Percentiles rank a stretch among this genome's conserved stretches.
Evolutionary conservation across 176 grass and related monocot species (phyloP).

Genomic region (Ananas comosus): DNA sequence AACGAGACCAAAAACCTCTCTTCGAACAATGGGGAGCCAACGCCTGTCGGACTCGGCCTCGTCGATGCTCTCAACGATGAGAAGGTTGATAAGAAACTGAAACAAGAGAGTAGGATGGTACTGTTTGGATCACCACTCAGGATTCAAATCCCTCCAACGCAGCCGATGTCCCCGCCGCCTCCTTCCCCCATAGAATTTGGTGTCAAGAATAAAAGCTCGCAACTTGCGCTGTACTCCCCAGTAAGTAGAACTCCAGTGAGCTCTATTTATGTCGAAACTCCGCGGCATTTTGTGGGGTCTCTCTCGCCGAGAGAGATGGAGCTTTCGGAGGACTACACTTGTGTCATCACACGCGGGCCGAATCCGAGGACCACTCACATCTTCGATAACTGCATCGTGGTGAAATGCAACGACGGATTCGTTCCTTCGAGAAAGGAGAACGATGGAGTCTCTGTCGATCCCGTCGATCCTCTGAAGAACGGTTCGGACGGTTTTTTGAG

Average conservation of each 20-base stretch:
- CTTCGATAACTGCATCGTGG: constrained; percentile 47
- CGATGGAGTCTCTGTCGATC: neutral
- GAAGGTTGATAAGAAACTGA: neutral
- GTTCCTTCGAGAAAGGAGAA: constrained; percentile 13
- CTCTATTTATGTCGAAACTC: neutral
- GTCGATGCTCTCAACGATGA: constrained; percentile 36
- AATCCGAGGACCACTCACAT: constrained; percentile 56
- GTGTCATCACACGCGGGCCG: constrained; percentile 53
- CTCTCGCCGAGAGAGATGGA: constrained; percentile 38
- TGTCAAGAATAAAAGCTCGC: constrained; percentile 26
- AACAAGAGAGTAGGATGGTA: constrained; percentile 13
- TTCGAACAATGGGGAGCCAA: constrained; percentile 18
- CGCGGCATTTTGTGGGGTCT: neutral
- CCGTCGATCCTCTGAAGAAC: neutral
- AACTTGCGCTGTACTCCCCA: constrained; percentile 9
- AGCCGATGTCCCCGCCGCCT: neutral
- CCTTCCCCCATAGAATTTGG: constrained; percentile 27
- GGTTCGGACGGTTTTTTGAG: constrained; percentile 32
- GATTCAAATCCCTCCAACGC: constrained; percentile 24
- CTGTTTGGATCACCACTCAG: constrained; percentile 30
- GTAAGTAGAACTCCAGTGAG: neutral
- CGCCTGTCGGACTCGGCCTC: constrained; percentile 42
- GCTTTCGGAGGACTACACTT: constrained; percentile 71
- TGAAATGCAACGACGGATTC: constrained; percentile 18
- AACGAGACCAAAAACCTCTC: constrained; percentile 5